Evolutionary conservation across 257 asterid species (phyloP).

Genomic region (Solanum corneliomulleri): DNA sequence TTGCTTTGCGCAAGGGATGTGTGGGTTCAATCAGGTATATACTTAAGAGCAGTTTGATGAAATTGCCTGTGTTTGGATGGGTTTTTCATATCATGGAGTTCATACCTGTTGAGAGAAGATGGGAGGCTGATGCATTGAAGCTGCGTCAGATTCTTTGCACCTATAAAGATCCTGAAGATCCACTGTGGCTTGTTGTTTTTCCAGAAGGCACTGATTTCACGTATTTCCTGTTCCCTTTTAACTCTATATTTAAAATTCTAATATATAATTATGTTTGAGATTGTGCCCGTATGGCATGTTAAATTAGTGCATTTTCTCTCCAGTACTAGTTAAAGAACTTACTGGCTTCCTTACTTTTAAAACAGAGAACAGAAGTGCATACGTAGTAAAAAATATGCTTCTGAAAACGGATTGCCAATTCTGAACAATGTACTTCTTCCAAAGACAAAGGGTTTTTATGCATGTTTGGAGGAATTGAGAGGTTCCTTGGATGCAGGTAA

Average conservation of each 20-base stretch:
- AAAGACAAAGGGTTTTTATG: slow-evolving; percentile 68
- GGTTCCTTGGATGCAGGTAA: slow-evolving; percentile 87
- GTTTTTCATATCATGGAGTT: slow-evolving; percentile 78
- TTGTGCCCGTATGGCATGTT: not conserved
- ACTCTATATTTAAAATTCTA: not conserved
- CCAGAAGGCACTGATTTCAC: slow-evolving; percentile 98
- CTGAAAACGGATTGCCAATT: slow-evolving; percentile 67
- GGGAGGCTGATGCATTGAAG: slow-evolving; percentile 65
- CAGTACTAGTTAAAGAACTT: not conserved
- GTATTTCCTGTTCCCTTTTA: slow-evolving; percentile 24
- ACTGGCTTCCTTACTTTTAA: not conserved
- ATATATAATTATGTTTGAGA: not conserved
- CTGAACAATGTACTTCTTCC: slow-evolving; percentile 80
- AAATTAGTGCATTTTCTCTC: not conserved
- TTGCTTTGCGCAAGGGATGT: slow-evolving; percentile 65
- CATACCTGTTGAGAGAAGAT: slow-evolving; percentile 77
- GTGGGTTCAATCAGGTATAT: slow-evolving; percentile 63
- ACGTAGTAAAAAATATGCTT: slow-evolving; percentile 70
- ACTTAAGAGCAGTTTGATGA: slow-evolving; percentile 85
- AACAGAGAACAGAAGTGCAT: slow-evolving; percentile 78
- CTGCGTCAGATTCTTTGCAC: slow-evolving; percentile 44
- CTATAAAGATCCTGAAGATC: slow-evolving; percentile 49
- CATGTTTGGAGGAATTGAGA: slow-evolving; percentile 54
- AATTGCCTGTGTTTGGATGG: slow-evolving; percentile 84
- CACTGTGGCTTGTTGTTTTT: slow-evolving; percentile 87